Percentiles rank a stretch among this genome's conserved stretches.
Conservation (phyloP, 306 rosid species). For the Astragalus glycyphyllos region DNA sequence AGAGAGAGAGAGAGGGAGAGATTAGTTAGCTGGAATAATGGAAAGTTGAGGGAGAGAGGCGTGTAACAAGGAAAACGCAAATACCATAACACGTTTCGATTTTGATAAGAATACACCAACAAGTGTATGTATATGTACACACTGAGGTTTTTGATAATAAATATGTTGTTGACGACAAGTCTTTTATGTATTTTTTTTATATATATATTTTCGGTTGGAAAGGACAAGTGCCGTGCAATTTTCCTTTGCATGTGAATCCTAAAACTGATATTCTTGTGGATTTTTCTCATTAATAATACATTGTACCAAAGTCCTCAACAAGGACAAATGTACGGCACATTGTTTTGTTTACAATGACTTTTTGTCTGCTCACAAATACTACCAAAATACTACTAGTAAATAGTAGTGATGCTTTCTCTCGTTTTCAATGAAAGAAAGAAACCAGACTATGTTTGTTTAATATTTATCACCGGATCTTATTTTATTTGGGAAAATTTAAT, state of each 20-base stretch:
- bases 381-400: too few relatives aligned
- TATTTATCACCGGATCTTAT: too few relatives aligned
- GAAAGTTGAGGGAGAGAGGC: not conserved
- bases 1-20: conserved; percentile 14
- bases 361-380: not conserved
- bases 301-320: not conserved
- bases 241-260: too few relatives aligned
- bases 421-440: not conserved
- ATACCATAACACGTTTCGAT: not conserved
- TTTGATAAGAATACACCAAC: too few relatives aligned
- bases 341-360: not conserved
- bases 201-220: conserved; percentile 5
- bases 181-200: not conserved
- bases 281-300: too few relatives aligned
- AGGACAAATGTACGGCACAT: conserved; percentile 2
- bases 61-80: conserved; percentile 10
- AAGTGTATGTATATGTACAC: not conserved
- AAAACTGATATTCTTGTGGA: too few relatives aligned
- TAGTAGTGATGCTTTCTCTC: too few relatives aligned
- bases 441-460: not conserved
- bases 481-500: too few relatives aligned
- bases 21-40: not conserved
- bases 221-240: conserved; percentile 6
- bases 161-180: conserved; percentile 33
- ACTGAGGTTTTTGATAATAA: not conserved